Evolutionary conservation across 768 basidiomycete genomes (phyloP).

Genomic region (Antrodiella citrinella): DNA sequence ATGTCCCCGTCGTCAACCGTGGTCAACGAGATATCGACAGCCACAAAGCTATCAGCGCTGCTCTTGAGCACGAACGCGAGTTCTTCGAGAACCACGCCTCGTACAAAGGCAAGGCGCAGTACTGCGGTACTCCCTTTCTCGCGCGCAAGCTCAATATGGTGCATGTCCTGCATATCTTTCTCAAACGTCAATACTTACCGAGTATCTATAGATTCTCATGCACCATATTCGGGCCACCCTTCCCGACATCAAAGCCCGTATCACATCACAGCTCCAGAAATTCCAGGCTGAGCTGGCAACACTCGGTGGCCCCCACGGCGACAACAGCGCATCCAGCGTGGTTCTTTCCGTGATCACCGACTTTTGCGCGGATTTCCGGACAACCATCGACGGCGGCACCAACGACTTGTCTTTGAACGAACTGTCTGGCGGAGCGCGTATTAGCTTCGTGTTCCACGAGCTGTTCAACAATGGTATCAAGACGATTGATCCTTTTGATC

Average conservation of each 20-base stretch:
- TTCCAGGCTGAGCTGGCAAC: conserved; percentile 75
- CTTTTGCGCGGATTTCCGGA: conserved; percentile 94
- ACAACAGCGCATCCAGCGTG: conserved; percentile 80
- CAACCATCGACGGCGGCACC: conserved; percentile 94
- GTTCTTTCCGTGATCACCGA: conserved; percentile 98
- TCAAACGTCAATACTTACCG: background rate
- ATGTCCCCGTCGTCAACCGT: conserved; percentile 97
- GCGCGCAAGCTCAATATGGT: conserved; percentile 94
- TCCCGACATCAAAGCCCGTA: conserved; percentile 97
- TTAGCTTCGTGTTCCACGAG: conserved; percentile 98
- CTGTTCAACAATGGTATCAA: conserved; percentile 95
- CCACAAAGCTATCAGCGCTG: conserved; percentile 74
- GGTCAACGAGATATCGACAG: conserved; percentile 95
- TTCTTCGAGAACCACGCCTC: conserved; percentile 94
- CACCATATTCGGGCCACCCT: conserved; percentile 96
- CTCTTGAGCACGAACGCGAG: conserved; percentile 82
- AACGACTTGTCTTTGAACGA: conserved; percentile 94
- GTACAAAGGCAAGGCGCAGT: conserved; percentile 90
- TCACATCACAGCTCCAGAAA: conserved; percentile 84
- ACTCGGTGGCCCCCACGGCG: conserved; percentile 84
- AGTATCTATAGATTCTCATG: conserved; percentile 92
- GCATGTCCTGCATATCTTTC: conserved; percentile 13
- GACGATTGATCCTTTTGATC: conserved; percentile 96
- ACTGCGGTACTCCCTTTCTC: conserved; percentile 95
- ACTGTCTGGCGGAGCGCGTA: conserved; percentile 96